These are phyloP conservation scores for Penicillium turbatum DNA, from an alignment of 495 filamentous ascomycete species.

Conservation along the genomic window DNA sequence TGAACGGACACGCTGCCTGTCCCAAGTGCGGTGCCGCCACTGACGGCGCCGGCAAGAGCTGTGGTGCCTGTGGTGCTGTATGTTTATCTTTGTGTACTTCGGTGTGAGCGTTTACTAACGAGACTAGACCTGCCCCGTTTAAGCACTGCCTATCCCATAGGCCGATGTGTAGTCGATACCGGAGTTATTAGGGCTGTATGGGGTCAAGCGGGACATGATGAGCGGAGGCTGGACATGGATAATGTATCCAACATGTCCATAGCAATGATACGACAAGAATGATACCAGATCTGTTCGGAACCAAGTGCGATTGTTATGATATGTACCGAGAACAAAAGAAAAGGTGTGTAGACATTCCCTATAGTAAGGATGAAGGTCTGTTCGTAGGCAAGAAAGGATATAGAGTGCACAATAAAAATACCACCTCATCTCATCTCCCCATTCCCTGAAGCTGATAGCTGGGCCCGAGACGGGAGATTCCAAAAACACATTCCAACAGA, in stretches of 20 bases:
- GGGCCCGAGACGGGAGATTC: too few relatives aligned
- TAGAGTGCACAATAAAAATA: conserved; percentile 10
- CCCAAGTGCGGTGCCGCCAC: conserved; percentile 35
- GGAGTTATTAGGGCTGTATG: background rate
- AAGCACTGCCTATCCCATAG: background rate
- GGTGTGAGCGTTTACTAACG: conserved; percentile 5
- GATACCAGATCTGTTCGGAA: background rate
- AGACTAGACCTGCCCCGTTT: conserved; percentile 28
- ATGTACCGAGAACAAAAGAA: conserved; percentile 16
- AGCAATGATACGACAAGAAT: conserved; percentile 1
- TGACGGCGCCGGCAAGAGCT: conserved; percentile 29
- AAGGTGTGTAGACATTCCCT: conserved; percentile 10
- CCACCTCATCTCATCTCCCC: background rate
- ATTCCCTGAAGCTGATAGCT: background rate
- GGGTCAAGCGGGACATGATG: background rate
- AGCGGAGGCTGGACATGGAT: background rate
- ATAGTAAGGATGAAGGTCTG: conserved; percentile 4
- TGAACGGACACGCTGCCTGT: conserved; percentile 32
- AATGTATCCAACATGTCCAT: background rate
- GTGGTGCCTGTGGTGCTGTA: conserved; percentile 37
- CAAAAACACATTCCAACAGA: background rate
- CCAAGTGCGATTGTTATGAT: conserved; percentile 16
- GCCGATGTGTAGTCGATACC: background rate
- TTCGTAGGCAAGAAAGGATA: conserved; percentile 20
- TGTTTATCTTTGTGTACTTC: conserved; percentile 12